A percentile compares a stretch with the other conserved stretches of the same genome.
phyloP scores from a whole-genome alignment of 805 yeast genomes.

The Osmozyma mogii region DNA sequence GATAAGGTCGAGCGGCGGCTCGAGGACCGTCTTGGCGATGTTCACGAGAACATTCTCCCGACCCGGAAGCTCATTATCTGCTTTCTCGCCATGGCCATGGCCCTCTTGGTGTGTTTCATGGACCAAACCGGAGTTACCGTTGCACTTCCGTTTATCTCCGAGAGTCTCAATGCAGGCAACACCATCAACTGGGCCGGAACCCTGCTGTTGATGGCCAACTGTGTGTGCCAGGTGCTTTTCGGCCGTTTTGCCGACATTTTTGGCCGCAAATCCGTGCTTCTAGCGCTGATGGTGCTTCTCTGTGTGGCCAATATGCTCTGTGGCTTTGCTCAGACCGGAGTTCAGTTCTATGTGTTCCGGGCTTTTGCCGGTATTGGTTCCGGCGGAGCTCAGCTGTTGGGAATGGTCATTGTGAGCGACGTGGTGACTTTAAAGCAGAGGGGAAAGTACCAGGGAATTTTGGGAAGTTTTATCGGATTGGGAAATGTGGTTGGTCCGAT shows the following conservation, averaged over 20 bases:
- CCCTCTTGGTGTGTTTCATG: constrained; percentile 35
- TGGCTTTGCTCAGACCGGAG: constrained; percentile 37
- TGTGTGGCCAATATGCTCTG: constrained; percentile 36
- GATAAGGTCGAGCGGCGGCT: too few species aligned
- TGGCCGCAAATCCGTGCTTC: constrained; percentile 42
- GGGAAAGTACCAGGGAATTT: constrained; percentile 46
- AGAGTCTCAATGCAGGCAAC: constrained; percentile 36
- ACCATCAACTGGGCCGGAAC: constrained; percentile 69
- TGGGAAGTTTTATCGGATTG: constrained; percentile 43
- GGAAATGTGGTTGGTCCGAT: constrained; percentile 54
- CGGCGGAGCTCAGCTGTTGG: constrained; percentile 46
- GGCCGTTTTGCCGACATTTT: constrained; percentile 64
- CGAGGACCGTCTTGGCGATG: constrained; percentile 29
- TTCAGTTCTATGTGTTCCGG: constrained; percentile 40
- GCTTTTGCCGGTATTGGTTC: constrained; percentile 55
- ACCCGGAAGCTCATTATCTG: constrained; percentile 28
- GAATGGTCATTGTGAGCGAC: constrained; percentile 48
- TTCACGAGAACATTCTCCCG: constrained; percentile 36
- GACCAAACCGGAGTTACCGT: constrained; percentile 45
- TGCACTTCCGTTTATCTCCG: constrained; percentile 41
- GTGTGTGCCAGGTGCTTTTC: constrained; percentile 68
- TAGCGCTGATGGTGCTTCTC: constrained; percentile 38
- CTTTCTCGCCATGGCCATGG: constrained; percentile 29
- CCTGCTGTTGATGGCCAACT: constrained; percentile 56
- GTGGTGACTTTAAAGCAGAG: constrained; percentile 46